A percentile compares a stretch with the other conserved stretches of the same genome.
These are phyloP conservation scores for Trichophyton simii DNA, from an alignment of 2,329 filamentous ascomycete genomes.

Conservation along the genomic window DNA sequence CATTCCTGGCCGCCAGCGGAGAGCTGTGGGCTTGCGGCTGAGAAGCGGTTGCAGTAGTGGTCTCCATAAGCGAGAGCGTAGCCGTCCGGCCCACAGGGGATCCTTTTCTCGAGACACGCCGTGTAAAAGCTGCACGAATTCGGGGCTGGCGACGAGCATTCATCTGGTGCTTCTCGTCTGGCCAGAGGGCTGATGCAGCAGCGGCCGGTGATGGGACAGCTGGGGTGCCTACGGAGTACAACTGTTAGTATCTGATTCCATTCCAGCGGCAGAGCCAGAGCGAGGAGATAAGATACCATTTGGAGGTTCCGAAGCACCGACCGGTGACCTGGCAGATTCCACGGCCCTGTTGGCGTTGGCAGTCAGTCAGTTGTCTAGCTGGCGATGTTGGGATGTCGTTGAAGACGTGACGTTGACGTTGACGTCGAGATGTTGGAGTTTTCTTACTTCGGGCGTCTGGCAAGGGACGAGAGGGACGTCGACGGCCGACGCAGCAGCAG, in stretches of 20 bases:
- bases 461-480: background rate
- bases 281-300: too few relatives aligned
- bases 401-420: too few relatives aligned
- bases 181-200: background rate
- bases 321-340: too few relatives aligned
- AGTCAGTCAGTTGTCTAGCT: too few relatives aligned
- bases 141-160: conserved; percentile 13
- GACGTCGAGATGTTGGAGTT: too few relatives aligned
- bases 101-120: conserved; percentile 15
- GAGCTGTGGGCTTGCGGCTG: conserved; percentile 10
- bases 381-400: too few relatives aligned
- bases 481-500: background rate
- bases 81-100: conserved; percentile 18
- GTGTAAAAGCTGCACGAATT: conserved; percentile 21
- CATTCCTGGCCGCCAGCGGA: conserved; percentile 16
- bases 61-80: conserved; percentile 22
- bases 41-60: conserved; percentile 20
- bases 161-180: background rate
- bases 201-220: background rate
- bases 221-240: background rate
- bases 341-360: too few relatives aligned
- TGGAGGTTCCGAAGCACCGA: too few relatives aligned
- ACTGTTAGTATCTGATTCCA: background rate
- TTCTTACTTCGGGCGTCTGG: too few relatives aligned
- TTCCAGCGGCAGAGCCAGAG: background rate